Evolutionary conservation across 345 rosid genomes (phyloP).

Genomic region (Moricandia moricandioides): DNA sequence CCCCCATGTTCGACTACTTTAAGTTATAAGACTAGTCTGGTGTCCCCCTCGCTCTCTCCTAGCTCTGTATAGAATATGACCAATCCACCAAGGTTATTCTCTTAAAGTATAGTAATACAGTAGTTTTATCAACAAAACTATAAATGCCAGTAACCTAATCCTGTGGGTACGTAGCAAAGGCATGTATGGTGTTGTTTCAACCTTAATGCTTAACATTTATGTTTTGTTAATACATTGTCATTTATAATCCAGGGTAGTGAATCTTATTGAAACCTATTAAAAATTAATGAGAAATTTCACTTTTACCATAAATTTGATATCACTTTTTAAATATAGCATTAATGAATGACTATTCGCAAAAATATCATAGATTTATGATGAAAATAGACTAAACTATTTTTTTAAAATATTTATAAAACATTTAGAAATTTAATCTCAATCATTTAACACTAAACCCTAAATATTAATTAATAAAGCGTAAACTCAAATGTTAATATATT

Average conservation of each 20-base stretch:
- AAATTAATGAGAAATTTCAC: too few species aligned
- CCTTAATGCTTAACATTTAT: not conserved
- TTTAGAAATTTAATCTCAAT: too few species aligned
- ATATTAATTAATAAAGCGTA: too few species aligned
- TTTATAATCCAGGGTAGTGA: not conserved
- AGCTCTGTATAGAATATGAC: not conserved
- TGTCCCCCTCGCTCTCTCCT: constrained; percentile 5
- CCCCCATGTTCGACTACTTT: constrained; percentile 13
- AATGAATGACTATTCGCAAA: too few species aligned
- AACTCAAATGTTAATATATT: too few species aligned
- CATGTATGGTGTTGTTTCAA: not conserved
- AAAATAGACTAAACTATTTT: too few species aligned
- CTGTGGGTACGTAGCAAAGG: not conserved
- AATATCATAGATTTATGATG: too few species aligned
- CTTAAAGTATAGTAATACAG: not conserved
- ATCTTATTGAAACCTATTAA: not conserved
- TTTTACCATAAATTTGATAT: too few species aligned
- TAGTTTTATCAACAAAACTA: not conserved
- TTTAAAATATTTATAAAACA: too few species aligned
- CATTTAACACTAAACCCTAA: too few species aligned
- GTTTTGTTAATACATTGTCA: not conserved
- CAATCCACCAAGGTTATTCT: constrained; percentile 2
- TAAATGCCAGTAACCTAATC: not conserved
- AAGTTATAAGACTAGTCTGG: not conserved
- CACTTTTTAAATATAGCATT: too few species aligned